Conservation (phyloP, 2,329 filamentous ascomycete genomes). For the Xenoacremonium recifei region DNA sequence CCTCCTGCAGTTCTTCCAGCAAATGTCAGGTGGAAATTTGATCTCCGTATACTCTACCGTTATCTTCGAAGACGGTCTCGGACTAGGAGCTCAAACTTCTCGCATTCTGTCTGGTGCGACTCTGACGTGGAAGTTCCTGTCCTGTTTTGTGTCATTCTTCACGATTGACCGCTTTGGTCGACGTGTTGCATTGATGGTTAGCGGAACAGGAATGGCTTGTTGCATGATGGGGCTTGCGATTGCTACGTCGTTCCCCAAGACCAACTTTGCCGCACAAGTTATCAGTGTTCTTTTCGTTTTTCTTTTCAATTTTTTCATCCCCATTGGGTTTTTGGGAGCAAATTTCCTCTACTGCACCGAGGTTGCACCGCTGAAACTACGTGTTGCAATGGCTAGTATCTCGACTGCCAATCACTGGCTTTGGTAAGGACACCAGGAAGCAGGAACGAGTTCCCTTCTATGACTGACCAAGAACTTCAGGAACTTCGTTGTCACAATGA, state of each 20-base stretch:
- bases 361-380: conserved; percentile 47
- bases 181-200: conserved; percentile 23
- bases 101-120: conserved; percentile 24
- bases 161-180: conserved; percentile 30
- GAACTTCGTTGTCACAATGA: conserved; percentile 53
- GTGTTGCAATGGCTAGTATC: conserved; percentile 47
- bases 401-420: conserved; percentile 44
- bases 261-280: conserved; percentile 21
- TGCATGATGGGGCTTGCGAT: conserved; percentile 27
- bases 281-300: conserved; percentile 50
- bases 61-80: conserved; percentile 27
- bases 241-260: conserved; percentile 18
- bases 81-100: conserved; percentile 18
- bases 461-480: conserved; percentile 5
- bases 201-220: conserved; percentile 23
- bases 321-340: conserved; percentile 61
- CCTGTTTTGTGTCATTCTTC: conserved; percentile 26
- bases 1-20: conserved; percentile 31
- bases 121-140: conserved; percentile 32
- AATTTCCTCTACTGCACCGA: conserved; percentile 59
- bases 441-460: not conserved
- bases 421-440: conserved; percentile 24
- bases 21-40: conserved; percentile 27
- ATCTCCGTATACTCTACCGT: conserved; percentile 30
- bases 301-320: conserved; percentile 67